Conservation (phyloP, 1,284 basidiomycete species). For the Cutaneotrichosporon spelunceum region DNA sequence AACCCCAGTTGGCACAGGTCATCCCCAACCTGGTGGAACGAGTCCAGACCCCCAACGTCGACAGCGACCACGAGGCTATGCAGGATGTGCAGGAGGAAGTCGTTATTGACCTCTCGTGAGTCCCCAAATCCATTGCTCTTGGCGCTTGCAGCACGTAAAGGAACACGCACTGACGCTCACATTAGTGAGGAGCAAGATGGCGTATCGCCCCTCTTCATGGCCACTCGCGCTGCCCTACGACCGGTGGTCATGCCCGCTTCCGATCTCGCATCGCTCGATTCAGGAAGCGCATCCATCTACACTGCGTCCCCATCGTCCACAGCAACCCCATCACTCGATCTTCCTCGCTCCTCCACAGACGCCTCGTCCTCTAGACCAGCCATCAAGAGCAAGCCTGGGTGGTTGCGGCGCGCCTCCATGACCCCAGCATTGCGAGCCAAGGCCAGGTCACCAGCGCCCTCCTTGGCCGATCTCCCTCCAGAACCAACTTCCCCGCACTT, state of each 20-base stretch:
- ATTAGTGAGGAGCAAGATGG: slow-evolving; percentile 20
- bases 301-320: slow-evolving; percentile 2
- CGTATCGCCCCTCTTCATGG: slow-evolving; percentile 28
- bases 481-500: slow-evolving; percentile 28
- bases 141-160: not conserved
- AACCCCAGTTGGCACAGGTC: not conserved
- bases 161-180: slow-evolving; percentile 9
- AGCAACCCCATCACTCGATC: slow-evolving; percentile 28
- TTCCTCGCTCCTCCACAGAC: slow-evolving; percentile 1
- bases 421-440: slow-evolving; percentile 34
- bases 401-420: slow-evolving; percentile 42
- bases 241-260: slow-evolving; percentile 8
- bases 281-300: not conserved
- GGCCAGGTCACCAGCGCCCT: slow-evolving; percentile 34
- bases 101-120: slow-evolving; percentile 20
- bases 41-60: not conserved
- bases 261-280: slow-evolving; percentile 1
- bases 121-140: not conserved
- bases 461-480: slow-evolving; percentile 24
- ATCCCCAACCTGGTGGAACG: not conserved
- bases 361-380: slow-evolving; percentile 23
- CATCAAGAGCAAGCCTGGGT: slow-evolving; percentile 39
- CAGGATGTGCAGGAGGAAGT: not conserved
- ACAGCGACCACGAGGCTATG: not conserved
- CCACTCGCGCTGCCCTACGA: slow-evolving; percentile 34